These are phyloP conservation scores for Peziza echinospora DNA, from an alignment of 495 filamentous ascomycete species.

Conservation along the genomic window DNA sequence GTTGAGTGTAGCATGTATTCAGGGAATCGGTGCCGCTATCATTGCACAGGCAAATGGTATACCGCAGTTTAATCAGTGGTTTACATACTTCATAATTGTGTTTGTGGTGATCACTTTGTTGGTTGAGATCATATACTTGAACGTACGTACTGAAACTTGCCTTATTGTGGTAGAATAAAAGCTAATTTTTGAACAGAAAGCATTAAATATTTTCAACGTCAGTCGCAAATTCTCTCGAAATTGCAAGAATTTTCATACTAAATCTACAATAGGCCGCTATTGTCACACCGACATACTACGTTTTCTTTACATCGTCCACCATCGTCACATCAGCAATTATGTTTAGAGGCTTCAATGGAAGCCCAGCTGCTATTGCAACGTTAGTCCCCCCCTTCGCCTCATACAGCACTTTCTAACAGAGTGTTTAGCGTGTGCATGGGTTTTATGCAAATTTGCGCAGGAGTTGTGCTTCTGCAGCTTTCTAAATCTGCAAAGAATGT, in stretches of 20 bases:
- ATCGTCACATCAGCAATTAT: slow-evolving; percentile 84
- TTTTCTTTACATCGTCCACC: slow-evolving; percentile 87
- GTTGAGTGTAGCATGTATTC: slow-evolving; percentile 82
- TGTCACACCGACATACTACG: slow-evolving; percentile 95
- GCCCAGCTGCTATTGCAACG: slow-evolving; percentile 56
- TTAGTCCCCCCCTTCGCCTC: no score
- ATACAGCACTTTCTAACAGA: no score
- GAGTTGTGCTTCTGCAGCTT: slow-evolving; percentile 91
- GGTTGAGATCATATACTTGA: slow-evolving; percentile 86
- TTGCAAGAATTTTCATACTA: no score
- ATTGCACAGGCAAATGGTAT: slow-evolving; percentile 59
- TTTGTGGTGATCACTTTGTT: slow-evolving; percentile 75
- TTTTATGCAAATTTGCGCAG: slow-evolving; percentile 82
- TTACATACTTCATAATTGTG: slow-evolving; percentile 73
- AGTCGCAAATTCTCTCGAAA: no score
- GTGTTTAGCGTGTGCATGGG: slow-evolving; percentile 49
- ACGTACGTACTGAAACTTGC: slow-evolving; percentile 38
- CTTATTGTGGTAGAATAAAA: neutral
- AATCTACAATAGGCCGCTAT: slow-evolving; percentile 65
- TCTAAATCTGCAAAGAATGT: slow-evolving; percentile 97
- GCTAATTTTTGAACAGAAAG: slow-evolving; percentile 45
- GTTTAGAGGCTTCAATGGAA: slow-evolving; percentile 87
- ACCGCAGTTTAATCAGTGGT: slow-evolving; percentile 91
- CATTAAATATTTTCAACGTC: slow-evolving; percentile 76
- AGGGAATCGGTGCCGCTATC: slow-evolving; percentile 81